Percentiles rank a stretch among this genome's conserved stretches.
phyloP scores from a whole-genome alignment of 1,284 basidiomycete species.

The Clitocybe nebularis region DNA sequence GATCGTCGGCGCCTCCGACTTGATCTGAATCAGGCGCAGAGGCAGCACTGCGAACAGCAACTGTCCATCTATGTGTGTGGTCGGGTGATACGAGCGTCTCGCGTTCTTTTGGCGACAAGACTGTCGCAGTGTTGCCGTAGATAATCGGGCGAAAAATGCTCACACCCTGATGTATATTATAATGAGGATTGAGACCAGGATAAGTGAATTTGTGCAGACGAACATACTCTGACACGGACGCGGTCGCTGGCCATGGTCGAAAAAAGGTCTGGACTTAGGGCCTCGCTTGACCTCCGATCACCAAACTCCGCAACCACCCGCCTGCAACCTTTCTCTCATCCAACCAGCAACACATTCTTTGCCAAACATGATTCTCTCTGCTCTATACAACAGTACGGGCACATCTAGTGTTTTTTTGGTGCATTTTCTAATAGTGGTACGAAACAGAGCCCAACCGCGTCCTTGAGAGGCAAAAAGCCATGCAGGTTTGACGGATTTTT shows the following conservation, averaged over 20 bases:
- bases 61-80: slow-evolving; percentile 97
- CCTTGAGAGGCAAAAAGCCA: slow-evolving; percentile 56
- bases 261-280: slow-evolving; percentile 17
- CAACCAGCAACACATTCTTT: slow-evolving; percentile 16
- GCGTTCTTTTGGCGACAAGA: slow-evolving; percentile 77
- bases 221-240: slow-evolving; percentile 68
- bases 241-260: slow-evolving; percentile 57
- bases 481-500: slow-evolving; percentile 48
- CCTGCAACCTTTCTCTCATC: slow-evolving; percentile 18
- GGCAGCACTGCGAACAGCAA: slow-evolving; percentile 84
- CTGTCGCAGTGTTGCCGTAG: slow-evolving; percentile 92
- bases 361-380: slow-evolving; percentile 47
- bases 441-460: slow-evolving; percentile 59
- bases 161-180: slow-evolving; percentile 59
- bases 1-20: slow-evolving; percentile 86
- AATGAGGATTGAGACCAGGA: slow-evolving; percentile 14
- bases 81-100: slow-evolving; percentile 52
- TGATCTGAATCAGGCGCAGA: slow-evolving; percentile 58
- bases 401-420: slow-evolving; percentile 1
- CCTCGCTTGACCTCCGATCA: slow-evolving; percentile 21
- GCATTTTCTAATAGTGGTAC: slow-evolving; percentile 6
- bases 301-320: slow-evolving; percentile 39
- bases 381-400: slow-evolving; percentile 49
- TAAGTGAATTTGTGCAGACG: slow-evolving; percentile 8
- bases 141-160: slow-evolving; percentile 90